Conservation (phyloP, 1,284 basidiomycete genomes). For the Pyrrhoderma lamaoense region DNA sequence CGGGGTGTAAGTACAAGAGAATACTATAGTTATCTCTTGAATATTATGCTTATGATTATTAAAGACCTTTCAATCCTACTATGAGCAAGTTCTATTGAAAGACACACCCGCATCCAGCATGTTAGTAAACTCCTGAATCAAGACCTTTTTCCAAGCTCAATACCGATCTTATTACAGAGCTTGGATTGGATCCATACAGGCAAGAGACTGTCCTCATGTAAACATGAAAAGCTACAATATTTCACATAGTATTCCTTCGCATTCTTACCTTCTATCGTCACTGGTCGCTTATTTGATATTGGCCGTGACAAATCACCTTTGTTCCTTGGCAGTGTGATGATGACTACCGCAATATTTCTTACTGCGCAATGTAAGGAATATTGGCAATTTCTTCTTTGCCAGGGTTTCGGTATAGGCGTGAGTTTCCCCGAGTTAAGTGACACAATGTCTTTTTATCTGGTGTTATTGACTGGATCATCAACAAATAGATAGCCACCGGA, state of each 20-base stretch:
- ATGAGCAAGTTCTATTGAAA: slow-evolving; percentile 35
- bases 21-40: neutral
- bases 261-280: slow-evolving; percentile 32
- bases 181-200: slow-evolving; percentile 35
- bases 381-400: slow-evolving; percentile 53
- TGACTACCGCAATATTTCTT: slow-evolving; percentile 47
- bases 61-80: slow-evolving; percentile 49
- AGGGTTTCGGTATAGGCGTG: slow-evolving; percentile 45
- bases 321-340: slow-evolving; percentile 34
- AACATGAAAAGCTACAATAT: slow-evolving; percentile 19
- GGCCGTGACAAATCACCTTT: slow-evolving; percentile 46
- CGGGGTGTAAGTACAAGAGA: slow-evolving; percentile 31
- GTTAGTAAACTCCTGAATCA: too few relatives aligned
- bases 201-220: slow-evolving; percentile 21
- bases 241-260: slow-evolving; percentile 38
- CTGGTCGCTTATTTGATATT: slow-evolving; percentile 51
- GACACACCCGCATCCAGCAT: slow-evolving; percentile 29
- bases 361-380: slow-evolving; percentile 47
- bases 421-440: slow-evolving; percentile 22
- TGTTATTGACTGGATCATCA: too few relatives aligned
- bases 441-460: too few relatives aligned
- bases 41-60: neutral
- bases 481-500: slow-evolving; percentile 39
- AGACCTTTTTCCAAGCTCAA: slow-evolving; percentile 21
- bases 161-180: slow-evolving; percentile 26